phyloP scores from a whole-genome alignment of 75 land plant species.

The Sequoiadendron giganteum region DNA sequence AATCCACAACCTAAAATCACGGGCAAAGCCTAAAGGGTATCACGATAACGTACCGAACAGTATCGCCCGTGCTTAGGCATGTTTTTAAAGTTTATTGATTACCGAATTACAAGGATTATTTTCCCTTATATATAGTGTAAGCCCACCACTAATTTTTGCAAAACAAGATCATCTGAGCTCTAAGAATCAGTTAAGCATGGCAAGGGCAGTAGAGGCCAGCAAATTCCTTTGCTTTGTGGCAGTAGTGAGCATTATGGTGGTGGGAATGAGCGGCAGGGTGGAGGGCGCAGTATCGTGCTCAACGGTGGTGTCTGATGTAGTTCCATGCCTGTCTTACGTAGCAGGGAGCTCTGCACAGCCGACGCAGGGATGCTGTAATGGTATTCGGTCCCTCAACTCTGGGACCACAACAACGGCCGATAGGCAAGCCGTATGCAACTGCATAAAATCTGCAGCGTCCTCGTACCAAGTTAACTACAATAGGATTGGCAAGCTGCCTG shows the following conservation, averaged over 20 bases:
- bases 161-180: too few relatives aligned
- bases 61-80: too few relatives aligned
- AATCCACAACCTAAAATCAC: too few relatives aligned
- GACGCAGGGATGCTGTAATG: slow-evolving; percentile 19
- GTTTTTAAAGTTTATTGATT: too few relatives aligned
- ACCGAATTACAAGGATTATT: too few relatives aligned
- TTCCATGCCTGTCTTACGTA: not conserved
- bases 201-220: not conserved
- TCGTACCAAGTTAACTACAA: not conserved
- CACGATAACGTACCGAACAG: too few relatives aligned
- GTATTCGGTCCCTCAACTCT: slow-evolving; percentile 12
- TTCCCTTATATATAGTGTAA: too few relatives aligned
- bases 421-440: slow-evolving; percentile 18
- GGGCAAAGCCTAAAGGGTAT: too few relatives aligned
- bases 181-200: too few relatives aligned
- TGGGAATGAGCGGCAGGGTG: not conserved
- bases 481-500: not conserved
- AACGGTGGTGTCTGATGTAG: not conserved
- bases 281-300: slow-evolving; percentile 3
- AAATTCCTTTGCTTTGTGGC: too few relatives aligned
- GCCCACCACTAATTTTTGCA: too few relatives aligned
- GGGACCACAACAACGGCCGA: slow-evolving; percentile 14
- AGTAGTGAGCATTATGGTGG: not conserved
- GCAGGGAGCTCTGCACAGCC: not conserved
- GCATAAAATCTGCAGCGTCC: slow-evolving; percentile 12